A percentile compares a stretch with the other conserved stretches of the same genome.
These are phyloP conservation scores for Penicillium egyptiacum DNA, from an alignment of 495 filamentous ascomycete species.

Conservation along the genomic window DNA sequence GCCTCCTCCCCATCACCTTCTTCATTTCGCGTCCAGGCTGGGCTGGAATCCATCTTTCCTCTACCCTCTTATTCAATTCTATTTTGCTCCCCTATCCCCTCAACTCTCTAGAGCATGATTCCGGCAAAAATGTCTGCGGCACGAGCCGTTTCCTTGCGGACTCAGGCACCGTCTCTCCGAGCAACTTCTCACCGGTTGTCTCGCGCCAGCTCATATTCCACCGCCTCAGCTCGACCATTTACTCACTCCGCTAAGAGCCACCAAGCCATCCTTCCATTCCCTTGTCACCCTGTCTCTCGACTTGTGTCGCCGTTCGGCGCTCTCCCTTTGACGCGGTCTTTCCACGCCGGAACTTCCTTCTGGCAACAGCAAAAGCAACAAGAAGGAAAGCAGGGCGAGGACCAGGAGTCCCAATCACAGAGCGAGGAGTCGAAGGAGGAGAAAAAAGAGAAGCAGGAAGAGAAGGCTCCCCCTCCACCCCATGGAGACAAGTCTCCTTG, in stretches of 20 bases:
- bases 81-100: background rate
- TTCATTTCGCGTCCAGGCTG: constrained; percentile 30
- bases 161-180: constrained; percentile 34
- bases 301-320: constrained; percentile 41
- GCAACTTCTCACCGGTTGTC: constrained; percentile 61
- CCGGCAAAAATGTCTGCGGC: constrained; percentile 43
- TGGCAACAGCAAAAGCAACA: constrained; percentile 42
- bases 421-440: constrained; percentile 45
- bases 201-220: constrained; percentile 38
- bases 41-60: constrained; percentile 22
- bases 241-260: constrained; percentile 13
- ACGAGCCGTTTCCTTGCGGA: constrained; percentile 44
- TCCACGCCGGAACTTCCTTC: constrained; percentile 40
- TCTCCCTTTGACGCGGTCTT: constrained; percentile 43
- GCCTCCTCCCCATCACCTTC: constrained; percentile 27
- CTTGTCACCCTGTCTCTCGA: constrained; percentile 33
- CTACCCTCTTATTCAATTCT: constrained; percentile 12
- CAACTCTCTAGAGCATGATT: constrained; percentile 41
- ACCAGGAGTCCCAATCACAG: constrained; percentile 46
- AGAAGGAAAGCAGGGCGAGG: constrained; percentile 44
- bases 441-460: constrained; percentile 48
- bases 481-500: constrained; percentile 97
- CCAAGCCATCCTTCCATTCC: constrained; percentile 19
- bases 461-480: constrained; percentile 82
- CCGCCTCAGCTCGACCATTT: constrained; percentile 22